A percentile compares a stretch with the other conserved stretches of the same genome.
Conservation (phyloP, 2,329 filamentous ascomycete genomes). For the Cytospora piceae region DNA sequence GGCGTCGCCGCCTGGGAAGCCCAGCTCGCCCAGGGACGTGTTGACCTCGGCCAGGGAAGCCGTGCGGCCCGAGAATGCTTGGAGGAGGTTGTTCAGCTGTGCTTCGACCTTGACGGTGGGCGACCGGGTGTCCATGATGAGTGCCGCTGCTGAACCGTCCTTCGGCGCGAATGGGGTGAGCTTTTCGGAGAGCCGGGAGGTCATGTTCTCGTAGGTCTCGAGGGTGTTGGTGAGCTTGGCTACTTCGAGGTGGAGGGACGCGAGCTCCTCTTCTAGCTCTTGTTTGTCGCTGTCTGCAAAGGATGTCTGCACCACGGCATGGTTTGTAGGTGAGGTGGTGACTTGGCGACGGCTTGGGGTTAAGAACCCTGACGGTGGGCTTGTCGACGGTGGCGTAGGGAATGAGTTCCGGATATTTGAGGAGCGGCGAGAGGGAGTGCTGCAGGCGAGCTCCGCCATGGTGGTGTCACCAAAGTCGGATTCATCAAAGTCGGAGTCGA, state of each 20-base stretch:
- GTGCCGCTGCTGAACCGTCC: slow-evolving; percentile 23
- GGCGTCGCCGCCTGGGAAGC: slow-evolving; percentile 54
- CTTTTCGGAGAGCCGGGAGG: slow-evolving; percentile 43
- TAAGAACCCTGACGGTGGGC: slow-evolving; percentile 43
- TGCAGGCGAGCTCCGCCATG: slow-evolving; percentile 54
- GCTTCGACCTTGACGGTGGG: slow-evolving; percentile 44
- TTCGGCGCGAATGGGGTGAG: slow-evolving; percentile 40
- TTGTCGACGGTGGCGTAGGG: slow-evolving; percentile 60
- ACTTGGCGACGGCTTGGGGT: slow-evolving; percentile 44
- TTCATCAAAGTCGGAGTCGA: slow-evolving; percentile 43
- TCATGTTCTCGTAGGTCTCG: slow-evolving; percentile 50
- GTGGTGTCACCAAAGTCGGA: slow-evolving; percentile 53
- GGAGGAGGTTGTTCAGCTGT: slow-evolving; percentile 48
- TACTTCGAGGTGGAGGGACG: slow-evolving; percentile 53
- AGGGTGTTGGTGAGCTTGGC: slow-evolving; percentile 52
- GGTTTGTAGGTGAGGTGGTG: slow-evolving; percentile 36
- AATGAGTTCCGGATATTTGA: slow-evolving; percentile 49
- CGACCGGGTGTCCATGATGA: slow-evolving; percentile 27
- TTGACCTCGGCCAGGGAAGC: slow-evolving; percentile 51
- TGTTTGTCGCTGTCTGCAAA: slow-evolving; percentile 49
- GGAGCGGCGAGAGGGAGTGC: slow-evolving; percentile 51
- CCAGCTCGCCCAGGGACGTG: slow-evolving; percentile 51
- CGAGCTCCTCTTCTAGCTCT: slow-evolving; percentile 51
- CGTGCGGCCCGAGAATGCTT: slow-evolving; percentile 53
- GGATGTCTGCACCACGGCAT: slow-evolving; percentile 46